Base-by-base conservation (phyloP, 2,329 filamentous ascomycete genomes). In the Colletotrichum siamense region DNA sequence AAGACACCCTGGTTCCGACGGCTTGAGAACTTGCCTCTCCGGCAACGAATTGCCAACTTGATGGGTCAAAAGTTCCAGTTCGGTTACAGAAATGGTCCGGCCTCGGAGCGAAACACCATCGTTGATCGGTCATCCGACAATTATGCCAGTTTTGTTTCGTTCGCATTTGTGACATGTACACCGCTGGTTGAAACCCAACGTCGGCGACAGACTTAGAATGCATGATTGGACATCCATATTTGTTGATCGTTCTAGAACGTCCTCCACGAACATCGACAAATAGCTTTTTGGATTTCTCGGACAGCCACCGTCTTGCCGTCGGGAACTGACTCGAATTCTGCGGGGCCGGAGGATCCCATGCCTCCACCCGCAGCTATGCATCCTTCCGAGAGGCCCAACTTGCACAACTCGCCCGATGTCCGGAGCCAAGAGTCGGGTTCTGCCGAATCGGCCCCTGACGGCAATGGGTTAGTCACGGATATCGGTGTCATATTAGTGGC, bases 51-150 rank as follows among this genome's bases (percentile, higher is more conserved):
- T 26, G 13, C 65, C 28, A 73, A 63, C n/a, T 28, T 16, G 22
- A 59, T 63, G 65, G 57, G 39, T 39, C 57, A 64, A 16, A 59
- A 59, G 57, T 30, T 62, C 65, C 57, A 69, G 22, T 24, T 69
- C 30, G 12, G 71, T 73, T 73, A 63, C 71, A 73, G 55, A 18
- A 61, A 28, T 22, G 65, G 65, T 63, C 71, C 65, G 71, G 65
- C 71, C 28, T 73, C 71, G 65, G 71, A 69, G 65, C 22, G 28
- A 49, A 55, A 49, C 24, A 12, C 30, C 28, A 22, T 30, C 55
- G 15, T 49, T 22, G 39, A 16, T 63, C 36, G 65, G 36, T 18
- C 34, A 8, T 75, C 68, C 18, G 28, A 61, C 15, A 13, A 15
- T n/a, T 32, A 7, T 65, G 30, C 10, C 24, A 15, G 5, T 4